phyloP scores from a whole-genome alignment of 805 yeast genomes.

The Nakazawaea ernobii region DNA sequence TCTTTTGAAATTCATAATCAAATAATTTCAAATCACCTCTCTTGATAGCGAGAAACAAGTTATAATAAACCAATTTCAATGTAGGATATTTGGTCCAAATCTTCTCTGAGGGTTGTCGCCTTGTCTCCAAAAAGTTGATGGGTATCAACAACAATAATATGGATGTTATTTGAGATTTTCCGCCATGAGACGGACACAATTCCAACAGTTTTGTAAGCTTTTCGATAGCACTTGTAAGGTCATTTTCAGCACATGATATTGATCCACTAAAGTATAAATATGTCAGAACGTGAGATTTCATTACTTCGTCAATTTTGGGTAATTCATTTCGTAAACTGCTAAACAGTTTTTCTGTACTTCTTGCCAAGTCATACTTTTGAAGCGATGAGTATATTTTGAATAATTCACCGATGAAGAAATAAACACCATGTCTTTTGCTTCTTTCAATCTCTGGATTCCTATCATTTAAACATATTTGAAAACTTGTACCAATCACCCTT shows the following conservation, averaged over 20 bases:
- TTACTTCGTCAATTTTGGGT: constrained; percentile 40
- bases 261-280: constrained; percentile 69
- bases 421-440: constrained; percentile 60
- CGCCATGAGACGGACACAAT: constrained; percentile 21
- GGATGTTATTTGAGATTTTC: constrained; percentile 30
- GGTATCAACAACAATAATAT: constrained; percentile 64
- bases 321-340: constrained; percentile 28
- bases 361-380: constrained; percentile 65
- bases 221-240: constrained; percentile 43
- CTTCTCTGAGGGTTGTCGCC: constrained; percentile 37
- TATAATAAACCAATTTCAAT: constrained; percentile 35
- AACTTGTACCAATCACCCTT: constrained; percentile 54
- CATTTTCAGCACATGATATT: constrained; percentile 59
- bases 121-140: constrained; percentile 43
- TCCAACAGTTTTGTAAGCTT: constrained; percentile 47
- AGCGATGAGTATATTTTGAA: constrained; percentile 65
- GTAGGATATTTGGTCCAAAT: constrained; percentile 37
- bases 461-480: constrained; percentile 75
- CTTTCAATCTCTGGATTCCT: constrained; percentile 43
- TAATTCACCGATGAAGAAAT: constrained; percentile 64
- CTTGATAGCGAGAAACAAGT: constrained; percentile 41
- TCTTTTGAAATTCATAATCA: constrained; percentile 35
- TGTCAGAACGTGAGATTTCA: constrained; percentile 49
- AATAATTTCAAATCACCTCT: constrained; percentile 53
- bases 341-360: constrained; percentile 53